phyloP scores from a whole-genome alignment of 257 asterid species.

The Solanum tarijense region DNA sequence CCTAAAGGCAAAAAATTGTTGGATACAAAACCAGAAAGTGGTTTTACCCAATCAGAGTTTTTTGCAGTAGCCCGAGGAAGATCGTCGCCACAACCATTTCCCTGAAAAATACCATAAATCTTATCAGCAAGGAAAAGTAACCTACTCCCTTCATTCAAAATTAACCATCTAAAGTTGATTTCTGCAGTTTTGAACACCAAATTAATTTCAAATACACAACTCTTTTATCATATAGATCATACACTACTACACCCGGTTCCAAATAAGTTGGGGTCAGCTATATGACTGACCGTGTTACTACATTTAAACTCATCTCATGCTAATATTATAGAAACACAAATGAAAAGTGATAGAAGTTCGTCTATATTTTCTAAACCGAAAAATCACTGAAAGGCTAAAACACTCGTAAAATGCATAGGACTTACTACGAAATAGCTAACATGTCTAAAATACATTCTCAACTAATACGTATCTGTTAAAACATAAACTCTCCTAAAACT shows the following conservation, averaged over 20 bases:
- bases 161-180: background rate
- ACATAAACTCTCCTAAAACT: background rate
- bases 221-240: background rate
- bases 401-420: background rate
- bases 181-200: background rate
- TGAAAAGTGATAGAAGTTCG: background rate
- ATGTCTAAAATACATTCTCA: background rate
- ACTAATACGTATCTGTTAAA: background rate
- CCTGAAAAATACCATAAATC: slow-evolving; percentile 29
- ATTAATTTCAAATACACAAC: background rate
- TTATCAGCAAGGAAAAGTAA: background rate
- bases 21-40: slow-evolving; percentile 38
- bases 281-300: background rate
- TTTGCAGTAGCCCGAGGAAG: slow-evolving; percentile 10
- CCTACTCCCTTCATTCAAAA: background rate
- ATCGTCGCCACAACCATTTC: slow-evolving; percentile 25
- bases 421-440: background rate
- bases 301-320: background rate
- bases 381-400: background rate
- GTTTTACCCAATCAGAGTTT: slow-evolving; percentile 28
- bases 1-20: slow-evolving; percentile 78
- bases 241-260: background rate
- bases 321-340: background rate
- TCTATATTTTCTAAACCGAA: background rate
- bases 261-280: background rate